A percentile compares a stretch with the other conserved stretches of the same genome.
phyloP scores from a whole-genome alignment of 75 land plant genomes.

The Selaginella tamariscina region DNA sequence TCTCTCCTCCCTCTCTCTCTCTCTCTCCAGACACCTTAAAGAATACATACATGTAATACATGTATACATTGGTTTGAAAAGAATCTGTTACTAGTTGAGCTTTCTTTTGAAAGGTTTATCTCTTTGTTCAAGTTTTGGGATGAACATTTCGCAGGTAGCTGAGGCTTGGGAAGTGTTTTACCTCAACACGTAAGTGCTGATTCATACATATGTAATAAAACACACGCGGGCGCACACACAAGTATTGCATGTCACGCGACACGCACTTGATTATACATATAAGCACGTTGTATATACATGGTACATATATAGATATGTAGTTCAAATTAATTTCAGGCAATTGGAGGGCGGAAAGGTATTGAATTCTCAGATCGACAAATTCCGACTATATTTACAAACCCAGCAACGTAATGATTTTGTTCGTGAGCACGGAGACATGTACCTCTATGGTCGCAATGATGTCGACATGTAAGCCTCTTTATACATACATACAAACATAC shows the following conservation, averaged over 20 bases:
- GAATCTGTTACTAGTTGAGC: neutral
- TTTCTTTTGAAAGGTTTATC: slow-evolving; percentile 37
- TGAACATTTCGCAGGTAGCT: slow-evolving; percentile 54
- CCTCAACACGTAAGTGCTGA: slow-evolving; percentile 64
- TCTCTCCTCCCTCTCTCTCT: too few relatives aligned
- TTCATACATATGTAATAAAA: too few relatives aligned
- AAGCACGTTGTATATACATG: too few relatives aligned
- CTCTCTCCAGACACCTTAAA: too few relatives aligned
- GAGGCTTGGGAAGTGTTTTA: slow-evolving; percentile 74
- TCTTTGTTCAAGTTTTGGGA: slow-evolving; percentile 54
- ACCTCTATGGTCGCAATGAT: slow-evolving; percentile 65
- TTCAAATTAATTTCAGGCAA: too few relatives aligned
- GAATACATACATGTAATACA: too few relatives aligned
- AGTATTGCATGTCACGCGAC: too few relatives aligned
- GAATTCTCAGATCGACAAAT: slow-evolving; percentile 50
- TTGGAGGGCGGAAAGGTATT: slow-evolving; percentile 36
- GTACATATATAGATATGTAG: too few relatives aligned
- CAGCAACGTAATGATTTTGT: slow-evolving; percentile 41
- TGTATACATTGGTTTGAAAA: too few relatives aligned
- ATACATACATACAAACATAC: too few relatives aligned
- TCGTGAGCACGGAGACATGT: slow-evolving; percentile 48
- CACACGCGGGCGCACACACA: too few relatives aligned
- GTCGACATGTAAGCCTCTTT: slow-evolving; percentile 45
- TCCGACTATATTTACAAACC: slow-evolving; percentile 54
- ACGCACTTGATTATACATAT: too few relatives aligned